Evolutionary conservation across 2,329 filamentous ascomycete genomes (phyloP).

Genomic region (Aschersonia sp.): DNA sequence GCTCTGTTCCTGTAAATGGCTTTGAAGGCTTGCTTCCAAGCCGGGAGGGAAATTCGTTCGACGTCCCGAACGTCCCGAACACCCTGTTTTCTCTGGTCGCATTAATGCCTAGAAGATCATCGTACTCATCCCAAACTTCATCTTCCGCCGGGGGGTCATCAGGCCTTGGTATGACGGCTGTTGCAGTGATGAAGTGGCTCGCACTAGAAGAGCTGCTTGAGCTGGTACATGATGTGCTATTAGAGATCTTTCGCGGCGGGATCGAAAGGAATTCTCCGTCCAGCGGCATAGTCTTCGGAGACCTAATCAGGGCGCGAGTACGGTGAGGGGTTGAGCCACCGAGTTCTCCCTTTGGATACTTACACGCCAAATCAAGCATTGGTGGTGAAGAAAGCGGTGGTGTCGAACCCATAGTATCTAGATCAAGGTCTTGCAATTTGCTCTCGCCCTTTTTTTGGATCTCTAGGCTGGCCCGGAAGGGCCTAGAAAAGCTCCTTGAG

Average conservation of each 20-base stretch:
- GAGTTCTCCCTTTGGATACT: not conserved
- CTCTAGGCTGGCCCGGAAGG: slow-evolving; percentile 47
- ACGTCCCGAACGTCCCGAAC: slow-evolving; percentile 51
- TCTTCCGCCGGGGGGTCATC: slow-evolving; percentile 57
- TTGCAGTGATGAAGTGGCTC: slow-evolving; percentile 45
- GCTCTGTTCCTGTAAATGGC: no score
- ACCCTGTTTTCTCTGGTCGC: slow-evolving; percentile 34
- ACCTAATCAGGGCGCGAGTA: no score
- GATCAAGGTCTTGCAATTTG: no score
- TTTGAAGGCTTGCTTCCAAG: no score
- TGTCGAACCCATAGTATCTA: no score
- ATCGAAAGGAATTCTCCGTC: slow-evolving; percentile 59
- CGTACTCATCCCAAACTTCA: slow-evolving; percentile 88
- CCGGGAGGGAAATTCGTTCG: slow-evolving; percentile 15
- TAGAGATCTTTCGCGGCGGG: slow-evolving; percentile 57
- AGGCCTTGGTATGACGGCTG: slow-evolving; percentile 49
- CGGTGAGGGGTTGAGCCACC: no score
- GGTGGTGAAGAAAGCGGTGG: not conserved
- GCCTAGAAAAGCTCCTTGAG: slow-evolving; percentile 71
- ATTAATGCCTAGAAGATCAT: slow-evolving; percentile 67
- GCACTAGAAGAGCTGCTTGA: slow-evolving; percentile 52
- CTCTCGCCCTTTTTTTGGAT: not conserved
- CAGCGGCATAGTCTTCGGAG: slow-evolving; percentile 2
- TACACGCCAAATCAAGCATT: not conserved
- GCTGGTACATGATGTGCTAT: slow-evolving; percentile 30